phyloP scores from a whole-genome alignment of 2,329 filamentous ascomycete species.

The Arthrinium puccinioides region DNA sequence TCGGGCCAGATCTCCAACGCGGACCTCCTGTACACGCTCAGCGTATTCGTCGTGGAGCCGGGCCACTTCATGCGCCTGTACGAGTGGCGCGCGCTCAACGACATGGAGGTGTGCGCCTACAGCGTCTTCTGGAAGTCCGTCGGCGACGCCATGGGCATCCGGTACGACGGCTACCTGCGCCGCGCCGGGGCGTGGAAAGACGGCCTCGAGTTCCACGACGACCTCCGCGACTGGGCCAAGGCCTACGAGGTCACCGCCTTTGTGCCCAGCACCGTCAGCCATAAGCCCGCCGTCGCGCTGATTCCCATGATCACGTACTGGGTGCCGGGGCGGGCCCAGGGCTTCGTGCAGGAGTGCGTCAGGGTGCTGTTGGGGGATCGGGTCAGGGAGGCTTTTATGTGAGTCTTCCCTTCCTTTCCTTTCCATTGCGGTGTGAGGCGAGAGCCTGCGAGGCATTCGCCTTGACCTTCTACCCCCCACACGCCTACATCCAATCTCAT shows the following conservation, averaged over 20 bases:
- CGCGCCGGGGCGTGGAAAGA: constrained; percentile 31
- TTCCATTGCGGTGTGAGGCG: too few relatives aligned
- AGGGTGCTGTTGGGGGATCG: constrained; percentile 57
- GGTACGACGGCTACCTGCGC: constrained; percentile 32
- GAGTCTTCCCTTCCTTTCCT: too few relatives aligned
- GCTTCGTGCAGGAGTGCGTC: constrained; percentile 42
- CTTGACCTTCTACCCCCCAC: background rate
- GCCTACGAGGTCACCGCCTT: constrained; percentile 54
- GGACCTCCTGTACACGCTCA: constrained; percentile 31
- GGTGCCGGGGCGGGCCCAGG: constrained; percentile 38
- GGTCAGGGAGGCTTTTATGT: constrained; percentile 59
- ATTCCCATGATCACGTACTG: constrained; percentile 52
- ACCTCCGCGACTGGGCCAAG: constrained; percentile 39
- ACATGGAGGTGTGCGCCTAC: constrained; percentile 61
- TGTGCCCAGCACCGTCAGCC: constrained; percentile 42
- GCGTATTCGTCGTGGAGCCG: constrained; percentile 60
- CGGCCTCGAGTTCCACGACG: constrained; percentile 43
- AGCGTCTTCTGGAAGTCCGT: constrained; percentile 65
- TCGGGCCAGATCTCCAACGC: constrained; percentile 27
- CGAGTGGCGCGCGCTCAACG: constrained; percentile 63
- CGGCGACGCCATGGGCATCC: constrained; percentile 63
- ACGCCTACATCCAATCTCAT: background rate
- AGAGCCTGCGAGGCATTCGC: too few relatives aligned
- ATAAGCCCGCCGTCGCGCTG: constrained; percentile 49
- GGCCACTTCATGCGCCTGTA: constrained; percentile 54